A percentile compares a stretch with the other conserved stretches of the same genome.
Evolutionary conservation across 2,329 filamentous ascomycete genomes (phyloP).

Genomic region (Metarhizium guizhouense): DNA sequence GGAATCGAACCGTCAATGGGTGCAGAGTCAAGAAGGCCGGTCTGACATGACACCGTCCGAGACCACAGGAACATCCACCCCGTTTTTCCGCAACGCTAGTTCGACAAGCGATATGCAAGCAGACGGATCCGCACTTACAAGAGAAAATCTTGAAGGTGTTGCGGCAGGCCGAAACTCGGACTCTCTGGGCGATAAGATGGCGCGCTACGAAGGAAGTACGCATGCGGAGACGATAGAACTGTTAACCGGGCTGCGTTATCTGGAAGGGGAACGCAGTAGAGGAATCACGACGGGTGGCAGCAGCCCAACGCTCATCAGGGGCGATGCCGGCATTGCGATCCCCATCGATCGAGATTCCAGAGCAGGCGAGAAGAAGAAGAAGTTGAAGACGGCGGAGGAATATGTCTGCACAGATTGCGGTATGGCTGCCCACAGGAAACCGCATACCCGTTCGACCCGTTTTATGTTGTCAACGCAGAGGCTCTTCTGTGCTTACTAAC

Average conservation of each 20-base stretch:
- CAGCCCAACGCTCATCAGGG: slow-evolving; percentile 72
- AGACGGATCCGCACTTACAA: slow-evolving; percentile 62
- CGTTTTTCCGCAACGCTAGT: slow-evolving; percentile 21
- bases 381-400: slow-evolving; percentile 74
- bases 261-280: slow-evolving; percentile 78
- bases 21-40: slow-evolving; percentile 46
- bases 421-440: slow-evolving; percentile 23
- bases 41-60: slow-evolving; percentile 46
- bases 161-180: slow-evolving; percentile 58
- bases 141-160: slow-evolving; percentile 70
- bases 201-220: slow-evolving; percentile 64
- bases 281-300: slow-evolving; percentile 82
- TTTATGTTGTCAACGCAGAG: neutral
- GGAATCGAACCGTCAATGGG: slow-evolving; percentile 52
- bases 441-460: neutral
- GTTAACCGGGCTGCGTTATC: slow-evolving; percentile 79
- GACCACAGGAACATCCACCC: slow-evolving; percentile 25
- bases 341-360: slow-evolving; percentile 67
- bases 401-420: slow-evolving; percentile 96
- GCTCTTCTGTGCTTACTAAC: slow-evolving; percentile 2
- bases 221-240: slow-evolving; percentile 88
- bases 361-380: slow-evolving; percentile 74
- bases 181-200: slow-evolving; percentile 78
- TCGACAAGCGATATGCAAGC: slow-evolving; percentile 33
- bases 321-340: slow-evolving; percentile 80